Percentiles rank a stretch among this genome's conserved stretches.
phyloP scores from a whole-genome alignment of 805 yeast species.

The Lachancea kluyveri region DNA sequence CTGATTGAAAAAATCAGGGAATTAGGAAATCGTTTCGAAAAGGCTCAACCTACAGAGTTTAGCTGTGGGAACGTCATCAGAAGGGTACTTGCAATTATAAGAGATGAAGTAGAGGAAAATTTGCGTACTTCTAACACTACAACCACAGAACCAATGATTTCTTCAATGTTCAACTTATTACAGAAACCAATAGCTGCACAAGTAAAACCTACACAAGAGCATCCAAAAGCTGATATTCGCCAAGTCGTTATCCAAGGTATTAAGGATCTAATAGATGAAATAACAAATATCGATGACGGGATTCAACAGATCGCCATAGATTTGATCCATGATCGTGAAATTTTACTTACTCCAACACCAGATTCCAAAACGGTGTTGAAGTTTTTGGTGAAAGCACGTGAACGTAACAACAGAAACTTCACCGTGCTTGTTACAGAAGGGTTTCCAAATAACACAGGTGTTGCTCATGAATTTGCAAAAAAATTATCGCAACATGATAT shows the following conservation, averaged over 20 bases:
- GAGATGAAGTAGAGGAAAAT: conserved; percentile 74
- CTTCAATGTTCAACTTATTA: conserved; percentile 82
- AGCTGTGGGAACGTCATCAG: conserved; percentile 87
- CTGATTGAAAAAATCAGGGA: conserved; percentile 64
- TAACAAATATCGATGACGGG: conserved; percentile 81
- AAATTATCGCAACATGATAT: conserved; percentile 78
- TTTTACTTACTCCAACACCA: conserved; percentile 86
- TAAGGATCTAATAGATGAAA: conserved; percentile 86
- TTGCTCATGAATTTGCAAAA: conserved; percentile 75
- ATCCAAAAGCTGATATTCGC: conserved; percentile 53
- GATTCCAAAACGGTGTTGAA: conserved; percentile 83
- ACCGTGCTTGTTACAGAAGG: conserved; percentile 89
- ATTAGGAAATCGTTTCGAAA: conserved; percentile 62
- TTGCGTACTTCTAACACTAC: conserved; percentile 16
- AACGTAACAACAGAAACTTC: conserved; percentile 69
- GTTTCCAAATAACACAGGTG: conserved; percentile 79
- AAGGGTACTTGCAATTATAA: conserved; percentile 75
- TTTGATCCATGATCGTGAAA: conserved; percentile 87
- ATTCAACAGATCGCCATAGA: conserved; percentile 88
- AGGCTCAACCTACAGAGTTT: conserved; percentile 85
- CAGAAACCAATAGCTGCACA: conserved; percentile 38
- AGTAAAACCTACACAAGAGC: conserved; percentile 18
- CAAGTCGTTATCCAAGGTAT: conserved; percentile 88
- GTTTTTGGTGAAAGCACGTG: conserved; percentile 78
- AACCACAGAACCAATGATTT: conserved; percentile 47